A percentile compares a stretch with the other conserved stretches of the same genome.
Conservation (phyloP, 805 yeast genomes). For the Candida loeiensis region DNA sequence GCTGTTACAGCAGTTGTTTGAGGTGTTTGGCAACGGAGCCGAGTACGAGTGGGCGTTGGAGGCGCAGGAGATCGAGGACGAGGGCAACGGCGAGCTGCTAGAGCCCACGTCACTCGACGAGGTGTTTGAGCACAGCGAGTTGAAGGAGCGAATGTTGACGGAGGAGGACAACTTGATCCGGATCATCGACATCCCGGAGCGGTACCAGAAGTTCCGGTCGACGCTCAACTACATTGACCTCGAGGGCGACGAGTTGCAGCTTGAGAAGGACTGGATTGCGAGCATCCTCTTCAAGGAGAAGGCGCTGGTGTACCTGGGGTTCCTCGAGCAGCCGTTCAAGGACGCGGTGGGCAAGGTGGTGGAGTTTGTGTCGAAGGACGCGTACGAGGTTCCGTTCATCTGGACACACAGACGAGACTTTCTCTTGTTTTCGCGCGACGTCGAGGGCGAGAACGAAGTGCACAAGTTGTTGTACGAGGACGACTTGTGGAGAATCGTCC, state of each 20-base stretch:
- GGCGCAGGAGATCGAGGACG: slow-evolving; percentile 69
- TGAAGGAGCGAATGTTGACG: slow-evolving; percentile 85
- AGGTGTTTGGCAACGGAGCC: slow-evolving; percentile 94
- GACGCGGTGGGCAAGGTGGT: slow-evolving; percentile 69
- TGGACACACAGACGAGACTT: slow-evolving; percentile 95
- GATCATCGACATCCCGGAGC: slow-evolving; percentile 84
- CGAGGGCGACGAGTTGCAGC: slow-evolving; percentile 60
- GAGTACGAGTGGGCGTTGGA: slow-evolving; percentile 98
- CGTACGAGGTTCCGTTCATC: slow-evolving; percentile 89
- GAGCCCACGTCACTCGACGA: slow-evolving; percentile 69
- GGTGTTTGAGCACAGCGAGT: slow-evolving; percentile 91
- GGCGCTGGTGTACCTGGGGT: slow-evolving; percentile 36
- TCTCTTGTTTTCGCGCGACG: slow-evolving; percentile 55
- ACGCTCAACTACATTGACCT: slow-evolving; percentile 67
- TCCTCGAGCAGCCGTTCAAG: slow-evolving; percentile 50
- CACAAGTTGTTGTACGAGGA: slow-evolving; percentile 65
- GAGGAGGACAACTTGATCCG: slow-evolving; percentile 88
- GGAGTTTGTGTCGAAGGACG: slow-evolving; percentile 70
- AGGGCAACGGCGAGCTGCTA: slow-evolving; percentile 49
- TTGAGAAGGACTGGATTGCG: slow-evolving; percentile 81
- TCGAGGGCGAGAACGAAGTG: slow-evolving; percentile 33
- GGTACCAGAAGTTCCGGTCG: slow-evolving; percentile 76
- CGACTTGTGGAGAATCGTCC: slow-evolving; percentile 89
- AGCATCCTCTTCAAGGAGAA: slow-evolving; percentile 59
- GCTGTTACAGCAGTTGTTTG: slow-evolving; percentile 86